Base-by-base conservation (phyloP, 768 basidiomycete species). In the Suillus weaverae region DNA sequence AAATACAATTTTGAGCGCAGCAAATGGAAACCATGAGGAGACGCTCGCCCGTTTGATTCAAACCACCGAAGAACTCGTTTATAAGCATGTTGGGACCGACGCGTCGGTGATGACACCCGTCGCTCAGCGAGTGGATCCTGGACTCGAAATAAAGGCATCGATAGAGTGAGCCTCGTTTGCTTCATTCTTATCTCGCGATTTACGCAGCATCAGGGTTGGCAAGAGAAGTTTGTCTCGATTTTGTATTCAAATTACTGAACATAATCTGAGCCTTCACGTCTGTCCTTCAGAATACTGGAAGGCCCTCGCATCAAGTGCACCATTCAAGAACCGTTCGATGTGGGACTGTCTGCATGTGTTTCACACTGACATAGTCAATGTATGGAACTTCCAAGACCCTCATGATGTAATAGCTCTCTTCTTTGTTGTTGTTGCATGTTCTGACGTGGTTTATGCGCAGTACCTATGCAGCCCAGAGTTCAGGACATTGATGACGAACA, bases 321-420 rank as follows among this genome's bases (percentile, higher is more conserved):
- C 62, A 30, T 72, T 72, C 44, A n/a, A n/a, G 32, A 13, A 33
- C 11, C 55, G 14, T 36, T 22, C 36, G 2, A 36, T 16, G 36
- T 26, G 16, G 56, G 38, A 38, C 16, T 71, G 71, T 57, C 36
- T 71, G 0, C 36, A 64, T 5, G 63, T 70, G 14, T 60, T 71
- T n/a, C 70, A 71, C 53, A 32, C 60, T 1, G 71, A 72, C 39
- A 70, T 72, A 13, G 46, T 72, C 22, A 20, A 43, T 1, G 60
- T 65, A 7, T 72, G 72, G 71, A 72, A 72, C 55, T 68, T 72
- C 39, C 35, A 35, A 22, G 67, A 68, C 53, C 62, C 62, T 30
- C 3, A 30, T 8, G 22, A 16, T 26, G 62, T 63, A 60, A 36
- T 39, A 1, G 20, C 7, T 39, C 3, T 63, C 38, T 32, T 43